These are phyloP conservation scores for Syzygium jambos DNA, from an alignment of 345 rosid species.

Conservation along the genomic window DNA sequence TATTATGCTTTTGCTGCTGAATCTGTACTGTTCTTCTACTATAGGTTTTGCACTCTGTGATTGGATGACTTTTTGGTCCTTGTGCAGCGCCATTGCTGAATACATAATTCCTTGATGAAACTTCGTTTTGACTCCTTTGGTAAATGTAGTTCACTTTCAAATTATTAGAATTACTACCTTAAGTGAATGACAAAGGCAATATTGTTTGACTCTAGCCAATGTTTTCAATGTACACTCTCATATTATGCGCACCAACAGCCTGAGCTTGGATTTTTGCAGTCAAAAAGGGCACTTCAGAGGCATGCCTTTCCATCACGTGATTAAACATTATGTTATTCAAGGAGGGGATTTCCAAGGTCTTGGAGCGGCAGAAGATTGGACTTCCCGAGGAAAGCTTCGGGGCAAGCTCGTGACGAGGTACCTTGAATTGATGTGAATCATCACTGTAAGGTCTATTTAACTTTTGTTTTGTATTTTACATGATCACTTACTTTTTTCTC, in stretches of 20 bases:
- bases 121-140: not conserved
- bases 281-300: constrained; percentile 76
- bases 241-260: not conserved
- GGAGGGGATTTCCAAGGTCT: constrained; percentile 55
- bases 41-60: not conserved
- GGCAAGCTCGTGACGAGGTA: constrained; percentile 61
- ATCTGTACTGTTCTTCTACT: not conserved
- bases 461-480: not conserved
- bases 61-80: not conserved
- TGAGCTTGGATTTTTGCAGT: constrained; percentile 31
- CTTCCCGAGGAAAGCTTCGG: constrained; percentile 62
- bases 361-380: constrained; percentile 75
- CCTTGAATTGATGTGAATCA: not conserved
- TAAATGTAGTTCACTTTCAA: not conserved
- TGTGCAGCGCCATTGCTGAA: not conserved
- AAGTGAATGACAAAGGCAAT: not conserved
- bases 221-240: not conserved
- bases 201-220: not conserved
- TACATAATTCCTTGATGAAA: not conserved
- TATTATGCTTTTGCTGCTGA: not conserved
- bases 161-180: not conserved
- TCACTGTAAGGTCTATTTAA: not conserved
- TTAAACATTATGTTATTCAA: constrained; percentile 82
- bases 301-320: constrained; percentile 72
- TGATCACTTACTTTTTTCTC: not conserved